Base-by-base conservation (phyloP, 2,329 filamentous ascomycete genomes). In the Sporothrix humicola region DNA sequence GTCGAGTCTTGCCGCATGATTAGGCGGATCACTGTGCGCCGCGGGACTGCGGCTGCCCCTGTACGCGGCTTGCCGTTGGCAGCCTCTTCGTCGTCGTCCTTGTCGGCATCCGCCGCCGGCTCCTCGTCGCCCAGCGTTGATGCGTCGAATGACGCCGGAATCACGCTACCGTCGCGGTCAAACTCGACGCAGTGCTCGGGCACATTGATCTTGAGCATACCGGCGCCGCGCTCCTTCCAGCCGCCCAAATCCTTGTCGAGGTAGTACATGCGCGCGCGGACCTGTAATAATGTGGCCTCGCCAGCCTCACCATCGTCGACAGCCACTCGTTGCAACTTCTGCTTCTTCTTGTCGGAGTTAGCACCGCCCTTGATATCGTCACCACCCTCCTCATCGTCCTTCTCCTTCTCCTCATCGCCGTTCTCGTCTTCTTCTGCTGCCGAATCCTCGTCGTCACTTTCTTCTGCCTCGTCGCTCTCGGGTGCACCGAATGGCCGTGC, bases 1-100 rank as follows among this genome's bases (percentile, higher is more conserved):
- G 93, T 96, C 74, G 94, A 94, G 79, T 98, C 95, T 77, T 97
- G 94, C 20, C 95, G 91, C 90, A 98, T 94, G 75, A 98, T 88
- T 77, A 98, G 88, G 58, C 95, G 92, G 31, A 91, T 87, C 73
- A 89, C 84, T 76, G 87, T 87, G 70, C 84, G 82, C 20, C 77
- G 78, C 58, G 74, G 76, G 1, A 17, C 20, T 5, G 31, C 23
- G 10, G 71, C 71, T 2, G 54, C 77, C 69, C 56, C 72, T 9
- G 71, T 69, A 15, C 70, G 65, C 20, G 48, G 46, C 3, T 58
- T 72, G 61, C 76, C 76, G 79, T 10, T 79, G 77, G 81, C 80
- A 12, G 80, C 77, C n/a, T 78, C 77, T 66, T 78, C 77, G 37
- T 76, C 77, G 56, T 58, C 74, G 31, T 77, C 73, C 1, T 76